Evolutionary conservation across 176 grass and related monocot genomes (phyloP).

Genomic region (bread wheat (Triticum aestivum)): IWGSC_CS_RefSeq_v2.1 NC_057798.1:180110051-180110550

Average conservation of each 20-base stretch:
- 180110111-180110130: background rate
- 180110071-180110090: conserved; percentile 57
- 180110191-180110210: conserved; percentile 88
- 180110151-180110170: background rate
- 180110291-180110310: conserved; percentile 90
- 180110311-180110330: conserved; percentile 94
- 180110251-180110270: conserved; percentile 69
- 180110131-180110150: background rate
- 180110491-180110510: conserved; percentile 71
- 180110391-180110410: conserved; percentile 25
- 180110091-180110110: conserved; percentile 20
- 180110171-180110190: conserved; percentile 89
- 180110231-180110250: conserved; percentile 45
- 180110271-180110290: conserved; percentile 75
- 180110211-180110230: conserved; percentile 64
- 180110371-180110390: background rate
- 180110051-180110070: conserved; percentile 94
- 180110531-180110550: conserved; percentile 50
- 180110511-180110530: conserved; percentile 31
- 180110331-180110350: conserved; percentile 88
- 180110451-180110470: conserved; percentile 88
- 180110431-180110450: background rate
- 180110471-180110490: conserved; percentile 93
- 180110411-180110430: conserved; percentile 1
- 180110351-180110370: conserved; percentile 69